These are phyloP conservation scores for Penicillium canescens DNA, from an alignment of 495 filamentous ascomycete genomes.

Conservation along the genomic window DNA sequence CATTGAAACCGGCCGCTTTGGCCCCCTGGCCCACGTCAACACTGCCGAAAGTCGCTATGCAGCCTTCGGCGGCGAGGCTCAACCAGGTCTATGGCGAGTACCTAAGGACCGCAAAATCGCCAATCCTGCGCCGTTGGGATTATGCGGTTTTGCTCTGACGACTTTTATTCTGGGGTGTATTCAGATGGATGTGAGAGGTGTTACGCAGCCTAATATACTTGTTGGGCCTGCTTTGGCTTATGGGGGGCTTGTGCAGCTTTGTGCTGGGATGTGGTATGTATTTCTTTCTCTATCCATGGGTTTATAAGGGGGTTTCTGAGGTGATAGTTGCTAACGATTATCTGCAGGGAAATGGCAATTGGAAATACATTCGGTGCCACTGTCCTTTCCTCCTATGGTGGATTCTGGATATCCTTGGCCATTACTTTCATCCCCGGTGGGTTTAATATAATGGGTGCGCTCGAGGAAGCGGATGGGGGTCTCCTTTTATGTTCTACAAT, in stretches of 20 bases:
- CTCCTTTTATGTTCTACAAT: conserved; percentile 53
- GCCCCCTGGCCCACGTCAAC: conserved; percentile 64
- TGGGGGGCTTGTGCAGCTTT: conserved; percentile 77
- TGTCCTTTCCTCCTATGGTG: conserved; percentile 90
- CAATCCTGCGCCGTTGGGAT: conserved; percentile 77
- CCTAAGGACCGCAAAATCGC: conserved; percentile 69
- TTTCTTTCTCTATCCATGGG: neutral
- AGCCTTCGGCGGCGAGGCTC: conserved; percentile 86
- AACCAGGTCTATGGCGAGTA: conserved; percentile 77
- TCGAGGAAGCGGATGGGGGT: conserved; percentile 45
- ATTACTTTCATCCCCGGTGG: conserved; percentile 79
- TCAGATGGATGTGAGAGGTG: conserved; percentile 62
- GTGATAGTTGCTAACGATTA: neutral
- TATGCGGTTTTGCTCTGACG: conserved; percentile 81
- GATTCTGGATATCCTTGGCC: conserved; percentile 88
- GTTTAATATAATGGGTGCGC: conserved; percentile 52
- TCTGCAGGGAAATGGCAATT: conserved; percentile 83
- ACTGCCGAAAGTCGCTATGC: conserved; percentile 61
- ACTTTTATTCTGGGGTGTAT: conserved; percentile 84
- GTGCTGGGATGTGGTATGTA: conserved; percentile 92
- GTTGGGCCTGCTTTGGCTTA: conserved; percentile 67
- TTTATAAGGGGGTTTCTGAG: too few species aligned
- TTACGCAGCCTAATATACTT: conserved; percentile 59
- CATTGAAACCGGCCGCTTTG: conserved; percentile 16
- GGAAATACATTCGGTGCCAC: conserved; percentile 95